A percentile compares a stretch with the other conserved stretches of the same genome.
phyloP scores from a whole-genome alignment of 768 basidiomycete genomes.

The Amanita pallidorosea region DNA sequence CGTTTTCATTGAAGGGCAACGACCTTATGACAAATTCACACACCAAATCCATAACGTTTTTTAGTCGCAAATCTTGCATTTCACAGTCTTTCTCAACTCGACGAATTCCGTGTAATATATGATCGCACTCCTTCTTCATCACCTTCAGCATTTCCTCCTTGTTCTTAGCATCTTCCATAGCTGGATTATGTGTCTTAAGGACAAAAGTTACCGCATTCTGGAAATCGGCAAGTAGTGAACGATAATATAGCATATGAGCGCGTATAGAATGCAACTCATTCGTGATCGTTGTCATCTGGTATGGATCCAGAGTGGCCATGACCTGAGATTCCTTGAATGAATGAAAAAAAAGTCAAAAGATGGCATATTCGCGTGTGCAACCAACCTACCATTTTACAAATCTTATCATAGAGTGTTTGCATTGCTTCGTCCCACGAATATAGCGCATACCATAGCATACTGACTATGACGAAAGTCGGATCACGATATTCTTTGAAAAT shows the following conservation, averaged over 20 bases:
- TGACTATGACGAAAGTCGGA: slow-evolving; percentile 44
- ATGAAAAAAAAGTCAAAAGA: neutral
- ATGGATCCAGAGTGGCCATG: slow-evolving; percentile 18
- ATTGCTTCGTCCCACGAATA: slow-evolving; percentile 55
- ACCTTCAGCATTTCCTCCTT: neutral
- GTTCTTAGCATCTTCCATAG: slow-evolving; percentile 18
- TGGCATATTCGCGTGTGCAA: neutral
- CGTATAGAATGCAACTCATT: slow-evolving; percentile 46
- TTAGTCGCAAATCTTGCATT: slow-evolving; percentile 33
- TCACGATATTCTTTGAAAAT: slow-evolving; percentile 31
- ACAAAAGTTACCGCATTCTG: slow-evolving; percentile 41
- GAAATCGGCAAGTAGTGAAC: slow-evolving; percentile 45
- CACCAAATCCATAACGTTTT: slow-evolving; percentile 41
- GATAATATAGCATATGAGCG: slow-evolving; percentile 50
- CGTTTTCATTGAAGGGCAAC: neutral
- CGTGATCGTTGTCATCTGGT: slow-evolving; percentile 27
- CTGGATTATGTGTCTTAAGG: slow-evolving; percentile 38
- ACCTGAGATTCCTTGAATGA: slow-evolving; percentile 36
- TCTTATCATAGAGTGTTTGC: slow-evolving; percentile 38
- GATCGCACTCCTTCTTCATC: slow-evolving; percentile 34
- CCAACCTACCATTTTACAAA: slow-evolving; percentile 30
- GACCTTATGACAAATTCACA: neutral
- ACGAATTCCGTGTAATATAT: slow-evolving; percentile 37
- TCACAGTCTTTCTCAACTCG: slow-evolving; percentile 29
- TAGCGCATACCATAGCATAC: slow-evolving; percentile 47